Evolutionary conservation across 2,329 filamentous ascomycete species (phyloP), one percentile per base, ranked within the genome.

Genomic region (Fusarium bactridioides): DNA sequence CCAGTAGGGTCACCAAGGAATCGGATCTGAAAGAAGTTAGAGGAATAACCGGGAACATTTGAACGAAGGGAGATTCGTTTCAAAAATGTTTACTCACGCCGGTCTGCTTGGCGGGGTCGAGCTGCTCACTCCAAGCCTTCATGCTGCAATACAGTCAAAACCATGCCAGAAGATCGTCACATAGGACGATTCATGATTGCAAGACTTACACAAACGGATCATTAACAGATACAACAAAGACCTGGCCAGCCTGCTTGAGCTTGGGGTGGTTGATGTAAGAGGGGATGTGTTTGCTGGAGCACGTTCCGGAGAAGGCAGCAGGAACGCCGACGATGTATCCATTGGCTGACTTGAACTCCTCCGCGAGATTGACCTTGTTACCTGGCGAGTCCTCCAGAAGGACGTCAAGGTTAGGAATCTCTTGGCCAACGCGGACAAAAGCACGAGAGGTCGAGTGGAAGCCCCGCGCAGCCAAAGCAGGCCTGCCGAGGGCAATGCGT

Each of bases 191-290:
- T 19, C 13, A n/a, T 10, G 27, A n/a, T 13, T 16, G 10, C 18
- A 19, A 35, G 47, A 84, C 93, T 83, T 86, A 97, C 93, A 97
- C 95, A 81, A 98, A 98, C 25, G 94, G 90, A 81, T 98, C 95
- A 80, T 98, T 98, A 80, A 98, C 95, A 21, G 93, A 91, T 63
- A 98, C 90, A 44, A 98, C 94, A 78, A 97, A 97, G 50, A 97
- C 93, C 78, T 92, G 87, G 54, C 94, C 95, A 35, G 93, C 94
- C 68, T 91, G 86, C 84, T 93, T 93, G 76, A 97, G 87, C 80
- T 91, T 90, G 61, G 91, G 87, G 80, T 94, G 92, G 79, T 90
- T 91, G 82, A 98, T 92, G 84, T 94, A 98, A 61, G 93, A 93
- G 2, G 95, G 95, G 50, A 98, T 87, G 80, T 98, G 95, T 70